Conservation (phyloP, 345 rosid genomes). For the Lepidium aucheri region DNA sequence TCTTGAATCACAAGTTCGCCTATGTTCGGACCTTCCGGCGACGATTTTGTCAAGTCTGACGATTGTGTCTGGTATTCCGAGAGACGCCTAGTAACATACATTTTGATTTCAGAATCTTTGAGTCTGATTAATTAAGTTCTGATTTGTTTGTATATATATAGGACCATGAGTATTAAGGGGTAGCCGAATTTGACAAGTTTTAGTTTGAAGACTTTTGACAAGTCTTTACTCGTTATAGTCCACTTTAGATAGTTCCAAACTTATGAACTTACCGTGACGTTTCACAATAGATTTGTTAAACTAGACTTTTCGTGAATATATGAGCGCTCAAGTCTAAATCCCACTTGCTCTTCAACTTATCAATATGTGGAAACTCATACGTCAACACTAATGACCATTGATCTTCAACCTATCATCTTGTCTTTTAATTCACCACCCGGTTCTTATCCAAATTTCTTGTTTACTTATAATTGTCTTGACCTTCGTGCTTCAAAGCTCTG, state of each 20-base stretch:
- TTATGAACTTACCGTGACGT: too few relatives aligned
- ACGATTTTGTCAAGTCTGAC: not conserved
- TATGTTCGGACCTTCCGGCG: constrained; percentile 39
- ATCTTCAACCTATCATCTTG: too few relatives aligned
- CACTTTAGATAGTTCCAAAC: too few relatives aligned
- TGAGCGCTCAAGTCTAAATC: not conserved
- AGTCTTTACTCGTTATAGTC: too few relatives aligned
- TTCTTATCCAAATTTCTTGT: not conserved
- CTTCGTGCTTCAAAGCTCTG: constrained; percentile 23
- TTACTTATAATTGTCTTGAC: constrained; percentile 9
- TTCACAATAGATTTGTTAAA: not conserved
- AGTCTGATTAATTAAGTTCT: not conserved
- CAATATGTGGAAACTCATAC: too few relatives aligned
- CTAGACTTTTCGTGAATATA: not conserved
- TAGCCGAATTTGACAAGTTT: too few relatives aligned
- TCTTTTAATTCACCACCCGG: too few relatives aligned
- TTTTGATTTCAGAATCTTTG: not conserved
- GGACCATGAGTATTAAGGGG: not conserved
- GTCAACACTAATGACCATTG: too few relatives aligned
- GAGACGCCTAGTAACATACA: constrained; percentile 24
- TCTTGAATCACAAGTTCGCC: constrained; percentile 38
- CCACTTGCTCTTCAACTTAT: too few relatives aligned
- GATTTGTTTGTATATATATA: not conserved
- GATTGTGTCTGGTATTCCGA: constrained; percentile 34
- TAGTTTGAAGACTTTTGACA: too few relatives aligned